Evolutionary conservation across 352 stramenopile genomes (phyloP), one percentile per base, ranked within the genome.

Genomic region (Albugo laibachii): DNA sequence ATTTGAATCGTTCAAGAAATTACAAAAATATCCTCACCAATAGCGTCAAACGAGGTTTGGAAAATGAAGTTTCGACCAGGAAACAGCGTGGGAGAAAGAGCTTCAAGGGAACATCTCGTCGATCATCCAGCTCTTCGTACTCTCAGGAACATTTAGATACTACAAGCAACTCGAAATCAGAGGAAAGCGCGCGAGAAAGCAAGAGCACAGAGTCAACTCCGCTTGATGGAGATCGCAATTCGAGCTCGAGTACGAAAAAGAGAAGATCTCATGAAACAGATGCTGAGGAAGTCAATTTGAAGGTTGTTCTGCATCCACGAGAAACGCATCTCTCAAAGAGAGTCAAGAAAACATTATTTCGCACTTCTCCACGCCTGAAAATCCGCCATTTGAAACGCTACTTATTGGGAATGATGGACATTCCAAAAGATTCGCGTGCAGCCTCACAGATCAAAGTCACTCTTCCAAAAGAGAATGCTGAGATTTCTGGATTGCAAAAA

Each of bases 21-120:
- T 87, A 81, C 50, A 78, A 94, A 48, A 92, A 92, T 48, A 63
- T 69, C 4, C 59, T 79, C 57, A 83, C 72, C 8, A 55, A 89
- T 50, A 81, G 69, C 65, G 69, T 69, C 5, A 77, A 77, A 42
- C 69, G 69, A 24, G 79, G 79, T 18, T 70, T 78, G 24, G 49
- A 77, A 31, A 78, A 80, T 44, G 77, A 92, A 51, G 63, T 65
- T 20, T 65, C 63, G 13, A 58, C 76, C 12, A 66, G 78, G 16
- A 66, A 68, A 48, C 62, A 81, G 24, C 24, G 24, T 31, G 24
- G 24, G 3, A 31, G 8, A 31, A 31, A 31, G 24, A 31, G 8
- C 24, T 10, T 8, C 3, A 31, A 31, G 24, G 8, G 24, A 10
- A 31, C 24, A 8, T 10, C 8, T 10, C 24, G 24, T 31, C 24